Percentiles rank a stretch among this genome's conserved stretches.
Conservation (phyloP, 352 stramenopile genomes). For the Phytophthora pisi region DNA sequence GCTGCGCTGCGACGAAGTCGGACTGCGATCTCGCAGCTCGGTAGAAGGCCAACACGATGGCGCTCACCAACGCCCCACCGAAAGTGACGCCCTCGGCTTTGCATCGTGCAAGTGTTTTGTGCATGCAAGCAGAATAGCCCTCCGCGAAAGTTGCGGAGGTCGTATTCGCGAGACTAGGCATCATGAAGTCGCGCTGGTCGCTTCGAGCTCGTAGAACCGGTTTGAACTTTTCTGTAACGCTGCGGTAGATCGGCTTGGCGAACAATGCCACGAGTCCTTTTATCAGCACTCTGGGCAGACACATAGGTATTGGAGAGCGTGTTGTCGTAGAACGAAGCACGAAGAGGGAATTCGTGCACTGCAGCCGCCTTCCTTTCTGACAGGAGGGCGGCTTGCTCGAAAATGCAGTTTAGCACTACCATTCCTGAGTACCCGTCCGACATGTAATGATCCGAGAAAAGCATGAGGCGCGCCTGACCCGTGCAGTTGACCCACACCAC, state of each 20-base stretch:
- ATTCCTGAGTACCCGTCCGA: conserved; percentile 36
- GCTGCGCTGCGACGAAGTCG: conserved; percentile 17
- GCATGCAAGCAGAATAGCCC: conserved; percentile 29
- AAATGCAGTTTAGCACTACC: conserved; percentile 34
- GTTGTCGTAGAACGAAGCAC: conserved; percentile 37
- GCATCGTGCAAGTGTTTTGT: conserved; percentile 30
- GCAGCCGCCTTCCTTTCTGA: neutral
- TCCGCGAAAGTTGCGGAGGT: conserved; percentile 33
- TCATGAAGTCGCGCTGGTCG: conserved; percentile 36
- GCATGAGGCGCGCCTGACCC: conserved; percentile 11
- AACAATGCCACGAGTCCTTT: conserved; percentile 19
- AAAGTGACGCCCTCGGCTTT: conserved; percentile 41
- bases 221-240: conserved; percentile 26
- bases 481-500: conserved; percentile 29
- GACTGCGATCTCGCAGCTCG: conserved; percentile 11
- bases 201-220: conserved; percentile 23
- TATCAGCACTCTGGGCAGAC: conserved; percentile 24
- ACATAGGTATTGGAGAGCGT: conserved; percentile 29
- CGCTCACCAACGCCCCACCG: conserved; percentile 33
- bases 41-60: conserved; percentile 33
- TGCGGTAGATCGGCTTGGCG: conserved; percentile 22
- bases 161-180: conserved; percentile 27
- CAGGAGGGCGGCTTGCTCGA: conserved; percentile 20
- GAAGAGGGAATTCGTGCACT: conserved; percentile 23
- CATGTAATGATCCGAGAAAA: conserved; percentile 32